These are phyloP conservation scores for Fusarium devonianum DNA, from an alignment of 2,329 filamentous ascomycete species.

Conservation along the genomic window DNA sequence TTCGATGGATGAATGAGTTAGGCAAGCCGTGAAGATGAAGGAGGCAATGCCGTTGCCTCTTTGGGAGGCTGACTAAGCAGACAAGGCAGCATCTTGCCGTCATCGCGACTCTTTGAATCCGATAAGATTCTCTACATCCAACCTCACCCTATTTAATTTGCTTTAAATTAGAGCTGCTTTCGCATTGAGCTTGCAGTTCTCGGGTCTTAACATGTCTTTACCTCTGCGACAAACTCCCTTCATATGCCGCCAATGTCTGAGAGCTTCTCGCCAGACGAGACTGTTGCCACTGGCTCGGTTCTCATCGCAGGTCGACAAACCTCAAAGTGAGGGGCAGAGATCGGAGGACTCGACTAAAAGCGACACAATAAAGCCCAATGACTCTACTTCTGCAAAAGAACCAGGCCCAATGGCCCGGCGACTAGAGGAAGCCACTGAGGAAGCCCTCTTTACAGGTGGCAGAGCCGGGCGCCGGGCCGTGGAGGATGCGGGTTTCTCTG, in stretches of 20 bases:
- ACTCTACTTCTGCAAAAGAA: conserved; percentile 18
- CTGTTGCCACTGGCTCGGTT: conserved; percentile 17
- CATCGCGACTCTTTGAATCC: conserved; percentile 9
- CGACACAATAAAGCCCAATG: not conserved
- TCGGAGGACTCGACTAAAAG: conserved; percentile 2
- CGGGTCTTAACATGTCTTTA: conserved; percentile 5
- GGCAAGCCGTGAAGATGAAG: not conserved
- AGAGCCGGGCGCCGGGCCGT: conserved; percentile 65
- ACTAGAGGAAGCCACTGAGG: conserved; percentile 68
- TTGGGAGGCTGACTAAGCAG: conserved; percentile 29
- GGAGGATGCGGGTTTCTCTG: conserved; percentile 69
- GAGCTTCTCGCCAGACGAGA: conserved; percentile 9
- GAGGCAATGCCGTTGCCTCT: not conserved
- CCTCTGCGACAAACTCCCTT: conserved; percentile 10
- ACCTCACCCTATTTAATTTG: not conserved
- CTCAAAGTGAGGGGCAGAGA: conserved; percentile 8
- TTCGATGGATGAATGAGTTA: not conserved
- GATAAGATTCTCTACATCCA: not conserved
- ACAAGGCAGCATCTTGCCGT: conserved; percentile 16
- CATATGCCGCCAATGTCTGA: conserved; percentile 33
- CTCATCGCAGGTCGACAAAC: conserved; percentile 25
- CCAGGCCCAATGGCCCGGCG: conserved; percentile 62
- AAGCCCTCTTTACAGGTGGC: conserved; percentile 66
- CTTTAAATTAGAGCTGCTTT: not conserved
- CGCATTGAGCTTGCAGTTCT: too few species aligned